Evolutionary conservation across 2,329 filamentous ascomycete species (phyloP), one percentile per base, ranked within the genome.

Genomic region (Amphichorda felina): DNA sequence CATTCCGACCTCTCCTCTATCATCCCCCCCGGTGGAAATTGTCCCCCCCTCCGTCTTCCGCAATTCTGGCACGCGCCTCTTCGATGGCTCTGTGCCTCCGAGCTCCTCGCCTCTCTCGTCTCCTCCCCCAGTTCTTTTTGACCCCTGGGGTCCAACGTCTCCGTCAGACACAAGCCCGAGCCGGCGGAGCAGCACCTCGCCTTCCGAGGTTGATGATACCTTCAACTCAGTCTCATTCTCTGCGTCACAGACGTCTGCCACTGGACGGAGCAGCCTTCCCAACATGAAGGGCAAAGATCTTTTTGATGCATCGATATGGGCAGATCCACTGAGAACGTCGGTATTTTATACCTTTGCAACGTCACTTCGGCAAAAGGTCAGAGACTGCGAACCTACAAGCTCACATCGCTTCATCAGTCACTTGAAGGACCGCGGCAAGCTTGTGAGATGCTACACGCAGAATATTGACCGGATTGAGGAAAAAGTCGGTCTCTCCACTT

Each of bases 401-500:
- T 79, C 75, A 2, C 79, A 85, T 54, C 71, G 70, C 37, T 83
- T 85, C 49, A 78, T 85, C 44, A 69, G 72, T 30, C 70, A 75
- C 24, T 61, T 85, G 5, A 68, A 77, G 30, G 76, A 83, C 48
- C 67, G 72, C 4, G 75, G 78, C 4, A 79, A 80, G 42, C 62
- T 85, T 5, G 75, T 82, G 22, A 64, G 79, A 27, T 82, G 79
- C 46, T 85, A 85, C 46, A 84, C 79, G 0, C 79, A 85, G 45
- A 85, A 84, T 43, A 84, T 85, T 43, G 79, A 85, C 44, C 74
- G 76, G 41, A 72, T 85, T 6, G 80, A 85, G 49, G 74, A 78
- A 47, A 75, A 79, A 38, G 76, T 82, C 30, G 79, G 79, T 4
- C 60, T 84, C 4, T 72, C 68, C 13, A 81, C 76, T 0, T 68